These are phyloP conservation scores for Polytrichum commune DNA, from an alignment of 225 moss, liverwort and hornwort species.

Conservation along the genomic window DNA sequence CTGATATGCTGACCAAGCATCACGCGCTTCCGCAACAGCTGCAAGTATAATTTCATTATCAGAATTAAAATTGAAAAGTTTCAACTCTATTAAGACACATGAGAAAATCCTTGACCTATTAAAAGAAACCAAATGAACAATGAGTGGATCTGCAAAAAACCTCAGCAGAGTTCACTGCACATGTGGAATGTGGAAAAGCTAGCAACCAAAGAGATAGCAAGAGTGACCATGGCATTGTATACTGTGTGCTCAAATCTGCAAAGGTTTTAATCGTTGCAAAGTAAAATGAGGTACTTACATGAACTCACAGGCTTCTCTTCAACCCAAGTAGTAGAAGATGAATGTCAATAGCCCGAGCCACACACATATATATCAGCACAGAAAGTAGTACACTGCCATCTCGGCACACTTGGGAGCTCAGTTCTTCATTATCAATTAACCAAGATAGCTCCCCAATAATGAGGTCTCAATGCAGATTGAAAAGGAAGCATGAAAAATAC, in stretches of 20 bases:
- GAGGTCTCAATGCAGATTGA: no score
- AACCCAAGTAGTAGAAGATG: conserved; percentile 23
- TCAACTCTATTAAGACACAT: background rate
- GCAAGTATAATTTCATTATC: conserved; percentile 17
- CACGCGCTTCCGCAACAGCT: conserved; percentile 73
- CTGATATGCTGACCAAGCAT: conserved; percentile 56
- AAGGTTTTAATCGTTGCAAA: background rate
- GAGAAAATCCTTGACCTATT: background rate
- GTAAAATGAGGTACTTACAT: conserved; percentile 44
- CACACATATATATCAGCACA: background rate
- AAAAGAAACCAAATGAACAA: background rate
- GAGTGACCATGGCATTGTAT: background rate
- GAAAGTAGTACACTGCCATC: background rate
- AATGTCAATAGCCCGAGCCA: conserved; percentile 10
- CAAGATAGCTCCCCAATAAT: no score
- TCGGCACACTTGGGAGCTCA: background rate
- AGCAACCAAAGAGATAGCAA: conserved; percentile 3
- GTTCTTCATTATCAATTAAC: no score
- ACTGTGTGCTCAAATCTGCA: background rate
- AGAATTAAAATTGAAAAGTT: background rate
- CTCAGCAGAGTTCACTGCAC: background rate
- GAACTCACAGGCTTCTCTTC: conserved; percentile 94
- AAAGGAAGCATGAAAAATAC: no score
- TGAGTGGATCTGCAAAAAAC: background rate
- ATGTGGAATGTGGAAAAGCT: background rate